These are phyloP conservation scores for Musa beccarii DNA, from an alignment of 176 grass and related monocot genomes.

Conservation along the genomic window DNA sequence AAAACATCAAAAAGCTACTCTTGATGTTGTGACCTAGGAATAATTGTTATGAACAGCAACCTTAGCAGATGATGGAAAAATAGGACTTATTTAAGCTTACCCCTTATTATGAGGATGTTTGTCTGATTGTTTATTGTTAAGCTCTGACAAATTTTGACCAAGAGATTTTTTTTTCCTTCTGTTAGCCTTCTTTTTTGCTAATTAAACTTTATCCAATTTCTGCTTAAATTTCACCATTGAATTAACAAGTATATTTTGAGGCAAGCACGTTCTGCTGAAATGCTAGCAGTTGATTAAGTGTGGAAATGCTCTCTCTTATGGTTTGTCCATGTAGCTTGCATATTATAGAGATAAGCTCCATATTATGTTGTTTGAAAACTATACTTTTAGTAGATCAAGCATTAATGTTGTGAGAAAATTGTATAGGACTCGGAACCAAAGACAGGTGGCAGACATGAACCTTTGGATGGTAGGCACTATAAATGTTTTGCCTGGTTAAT, in stretches of 20 bases:
- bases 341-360: too few species aligned
- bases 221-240: neutral
- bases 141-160: neutral
- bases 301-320: too few species aligned
- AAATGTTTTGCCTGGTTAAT: neutral
- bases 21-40: too few species aligned
- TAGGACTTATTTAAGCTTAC: neutral
- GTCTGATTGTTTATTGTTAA: neutral
- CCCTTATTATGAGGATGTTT: neutral
- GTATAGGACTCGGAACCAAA: slow-evolving; percentile 46
- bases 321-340: too few species aligned
- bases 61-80: neutral
- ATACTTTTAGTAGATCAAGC: neutral
- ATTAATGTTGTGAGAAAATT: neutral
- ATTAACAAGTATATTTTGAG: too few species aligned
- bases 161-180: neutral
- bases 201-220: neutral
- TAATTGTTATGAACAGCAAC: too few species aligned
- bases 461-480: slow-evolving; percentile 31
- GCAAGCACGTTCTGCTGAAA: too few species aligned
- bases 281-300: too few species aligned
- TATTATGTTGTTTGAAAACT: too few species aligned
- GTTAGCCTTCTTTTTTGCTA: neutral
- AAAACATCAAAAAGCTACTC: too few species aligned
- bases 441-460: slow-evolving; percentile 44